Percentiles rank a stretch among this genome's conserved stretches.
These are phyloP conservation scores for Yarrowia bubula DNA, from an alignment of 805 yeast genomes.

Conservation along the genomic window DNA sequence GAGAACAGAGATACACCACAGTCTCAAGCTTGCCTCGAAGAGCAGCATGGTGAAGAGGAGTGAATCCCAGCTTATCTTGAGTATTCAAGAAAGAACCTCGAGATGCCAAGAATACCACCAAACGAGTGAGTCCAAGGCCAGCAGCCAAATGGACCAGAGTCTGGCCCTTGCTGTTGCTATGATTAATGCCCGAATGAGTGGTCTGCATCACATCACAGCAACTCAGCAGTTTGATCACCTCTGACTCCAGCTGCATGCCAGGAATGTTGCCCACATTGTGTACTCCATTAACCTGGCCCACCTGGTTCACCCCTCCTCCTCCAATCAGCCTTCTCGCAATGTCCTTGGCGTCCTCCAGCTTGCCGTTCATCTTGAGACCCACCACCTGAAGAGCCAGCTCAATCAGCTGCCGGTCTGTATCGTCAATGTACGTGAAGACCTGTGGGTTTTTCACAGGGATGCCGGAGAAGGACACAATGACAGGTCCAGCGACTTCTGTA, in stretches of 20 bases:
- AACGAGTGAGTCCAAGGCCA: constrained; percentile 62
- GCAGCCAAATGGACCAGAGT: constrained; percentile 84
- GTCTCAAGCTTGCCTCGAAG: constrained; percentile 68
- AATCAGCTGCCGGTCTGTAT: constrained; percentile 89
- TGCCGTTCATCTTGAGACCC: constrained; percentile 95
- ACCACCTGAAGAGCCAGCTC: constrained; percentile 95
- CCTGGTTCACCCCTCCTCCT: constrained; percentile 35
- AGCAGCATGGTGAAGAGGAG: constrained; percentile 87
- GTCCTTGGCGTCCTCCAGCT: constrained; percentile 88
- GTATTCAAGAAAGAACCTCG: constrained; percentile 58
- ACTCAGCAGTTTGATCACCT: constrained; percentile 8
- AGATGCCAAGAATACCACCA: constrained; percentile 62
- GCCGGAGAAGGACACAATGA: constrained; percentile 75
- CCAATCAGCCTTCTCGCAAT: constrained; percentile 91
- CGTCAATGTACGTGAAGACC: constrained; percentile 89
- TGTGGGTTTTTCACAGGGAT: constrained; percentile 48
- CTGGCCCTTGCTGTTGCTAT: constrained; percentile 81
- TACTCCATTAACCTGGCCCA: too few species aligned
- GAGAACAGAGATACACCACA: constrained; percentile 58
- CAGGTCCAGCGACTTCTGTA: constrained; percentile 85
- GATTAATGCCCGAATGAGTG: constrained; percentile 68
- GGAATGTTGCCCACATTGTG: too few species aligned
- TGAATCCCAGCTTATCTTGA: constrained; percentile 74
- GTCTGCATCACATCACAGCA: constrained; percentile 20
- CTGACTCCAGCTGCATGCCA: constrained; percentile 36